These are phyloP conservation scores for Cerrena zonata DNA, from an alignment of 1,284 basidiomycete genomes.

Conservation along the genomic window DNA sequence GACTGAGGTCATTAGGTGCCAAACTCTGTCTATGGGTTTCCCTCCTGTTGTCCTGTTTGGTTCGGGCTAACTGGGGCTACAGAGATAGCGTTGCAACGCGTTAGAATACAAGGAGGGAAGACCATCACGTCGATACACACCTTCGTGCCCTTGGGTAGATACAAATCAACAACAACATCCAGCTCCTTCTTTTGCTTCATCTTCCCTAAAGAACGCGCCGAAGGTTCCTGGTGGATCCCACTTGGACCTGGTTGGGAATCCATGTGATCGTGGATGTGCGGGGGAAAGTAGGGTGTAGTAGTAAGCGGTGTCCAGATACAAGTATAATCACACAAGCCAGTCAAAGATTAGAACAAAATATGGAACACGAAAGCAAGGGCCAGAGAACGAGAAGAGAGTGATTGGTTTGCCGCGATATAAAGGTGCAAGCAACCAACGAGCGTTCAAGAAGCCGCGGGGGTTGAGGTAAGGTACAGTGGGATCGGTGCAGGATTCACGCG, in stretches of 20 bases:
- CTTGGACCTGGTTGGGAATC: background rate
- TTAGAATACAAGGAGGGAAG: too few relatives aligned
- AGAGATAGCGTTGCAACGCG: background rate
- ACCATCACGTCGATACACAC: constrained; percentile 30
- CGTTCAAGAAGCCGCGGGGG: too few relatives aligned
- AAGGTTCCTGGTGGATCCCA: background rate
- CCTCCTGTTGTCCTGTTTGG: constrained; percentile 52
- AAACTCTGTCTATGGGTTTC: constrained; percentile 34
- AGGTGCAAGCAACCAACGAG: too few relatives aligned
- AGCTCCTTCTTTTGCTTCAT: constrained; percentile 29
- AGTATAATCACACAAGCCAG: too few relatives aligned
- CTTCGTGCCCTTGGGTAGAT: constrained; percentile 59
- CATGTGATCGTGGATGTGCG: background rate
- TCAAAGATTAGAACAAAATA: too few relatives aligned
- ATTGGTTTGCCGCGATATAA: too few relatives aligned
- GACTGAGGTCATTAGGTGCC: constrained; percentile 30
- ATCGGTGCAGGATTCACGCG: background rate
- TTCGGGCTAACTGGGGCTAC: constrained; percentile 28
- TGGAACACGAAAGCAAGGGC: background rate
- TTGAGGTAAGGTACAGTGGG: background rate
- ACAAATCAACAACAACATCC: constrained; percentile 55
- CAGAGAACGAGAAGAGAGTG: background rate
- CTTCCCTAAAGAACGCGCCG: background rate
- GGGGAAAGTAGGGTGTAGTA: too few relatives aligned
- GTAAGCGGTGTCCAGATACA: background rate